A percentile compares a stretch with the other conserved stretches of the same genome.
Conservation (phyloP, 768 basidiomycete species). For the Filobasidium floriforme region DNA sequence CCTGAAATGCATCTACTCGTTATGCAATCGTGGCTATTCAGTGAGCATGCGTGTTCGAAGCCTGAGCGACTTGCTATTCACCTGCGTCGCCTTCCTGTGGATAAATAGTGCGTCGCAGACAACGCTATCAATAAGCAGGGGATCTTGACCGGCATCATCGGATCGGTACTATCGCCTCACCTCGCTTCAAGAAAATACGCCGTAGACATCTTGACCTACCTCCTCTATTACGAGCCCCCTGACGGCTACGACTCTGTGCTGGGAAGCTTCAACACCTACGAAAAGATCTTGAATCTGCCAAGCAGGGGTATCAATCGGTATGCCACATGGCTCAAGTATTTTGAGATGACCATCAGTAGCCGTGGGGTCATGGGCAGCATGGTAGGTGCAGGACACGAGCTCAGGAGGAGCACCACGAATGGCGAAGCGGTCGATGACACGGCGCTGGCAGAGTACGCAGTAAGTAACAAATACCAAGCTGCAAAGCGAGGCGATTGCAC, state of each 20-base stretch:
- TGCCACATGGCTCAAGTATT: conserved; percentile 79
- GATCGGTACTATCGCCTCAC: conserved; percentile 63
- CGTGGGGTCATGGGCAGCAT: conserved; percentile 90
- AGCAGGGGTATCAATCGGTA: conserved; percentile 46
- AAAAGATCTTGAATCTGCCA: neutral
- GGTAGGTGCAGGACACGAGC: conserved; percentile 89
- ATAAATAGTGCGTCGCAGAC: conserved; percentile 55
- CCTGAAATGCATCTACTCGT: conserved; percentile 72
- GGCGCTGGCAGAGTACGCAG: conserved; percentile 51
- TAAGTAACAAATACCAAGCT: conserved; percentile 30
- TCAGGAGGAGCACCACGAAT: conserved; percentile 48
- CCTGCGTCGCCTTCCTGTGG: too few species aligned
- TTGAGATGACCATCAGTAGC: conserved; percentile 68
- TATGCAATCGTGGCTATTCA: conserved; percentile 29
- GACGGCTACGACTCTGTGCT: neutral
- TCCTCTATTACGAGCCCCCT: neutral
- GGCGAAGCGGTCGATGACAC: conserved; percentile 34
- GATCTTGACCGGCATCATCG: conserved; percentile 63
- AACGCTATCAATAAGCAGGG: conserved; percentile 68
- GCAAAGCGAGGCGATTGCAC: neutral
- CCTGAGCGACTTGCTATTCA: neutral
- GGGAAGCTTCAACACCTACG: neutral
- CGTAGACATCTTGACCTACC: conserved; percentile 59
- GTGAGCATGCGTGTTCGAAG: neutral
- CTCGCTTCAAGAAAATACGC: conserved; percentile 69